Evolutionary conservation across 345 rosid genomes (phyloP), one percentile per base, ranked within the genome.

Genomic region (Atalantia buxifolia): DNA sequence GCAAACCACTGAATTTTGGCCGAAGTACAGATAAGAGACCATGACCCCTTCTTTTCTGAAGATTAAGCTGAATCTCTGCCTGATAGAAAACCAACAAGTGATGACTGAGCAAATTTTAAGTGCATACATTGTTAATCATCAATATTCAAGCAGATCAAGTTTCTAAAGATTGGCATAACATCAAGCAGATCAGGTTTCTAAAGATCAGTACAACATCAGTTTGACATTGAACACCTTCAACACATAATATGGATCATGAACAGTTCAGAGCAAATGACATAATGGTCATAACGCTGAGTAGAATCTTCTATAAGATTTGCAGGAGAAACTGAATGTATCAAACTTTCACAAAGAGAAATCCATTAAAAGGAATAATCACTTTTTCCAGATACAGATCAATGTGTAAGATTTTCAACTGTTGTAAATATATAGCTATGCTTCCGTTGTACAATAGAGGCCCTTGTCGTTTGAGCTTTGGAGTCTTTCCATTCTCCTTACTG

Each of bases 51-150:
- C 99, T 87, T 86, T 95, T 95, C 83, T 81, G 98, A 87, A 95
- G 90, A 86, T 93, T 95, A 81, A 93, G 98, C 87, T 95, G 98
- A 81, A 95, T 87, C 88, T 93, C 99, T 57, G 99, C 97, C 99
- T 95, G 90, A 74, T 82, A 82, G 74, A 45, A 76, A 81, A 75
- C 73, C 75, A 82, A 71, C 65, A 82, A 42, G 69, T 9, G 79
- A 60, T 31, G 67, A 24, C 28, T 21, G 22, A 67, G 7, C 38
- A 74, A 72, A 9, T 36, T 80, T 64, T 7, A 75, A 70, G 59
- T 74, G 56, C 27, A 56, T 64, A 18, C 53, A 30, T 63, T n/a
- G n/a, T 40, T 72, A 66, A 61, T 66, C 78, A 76, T 68, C 22
- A 63, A 71, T 67, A 28, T 53, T 57, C 65, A 78, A 74, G 42